phyloP scores from a whole-genome alignment of 805 yeast genomes.

The Lachancea nothofagi region DNA sequence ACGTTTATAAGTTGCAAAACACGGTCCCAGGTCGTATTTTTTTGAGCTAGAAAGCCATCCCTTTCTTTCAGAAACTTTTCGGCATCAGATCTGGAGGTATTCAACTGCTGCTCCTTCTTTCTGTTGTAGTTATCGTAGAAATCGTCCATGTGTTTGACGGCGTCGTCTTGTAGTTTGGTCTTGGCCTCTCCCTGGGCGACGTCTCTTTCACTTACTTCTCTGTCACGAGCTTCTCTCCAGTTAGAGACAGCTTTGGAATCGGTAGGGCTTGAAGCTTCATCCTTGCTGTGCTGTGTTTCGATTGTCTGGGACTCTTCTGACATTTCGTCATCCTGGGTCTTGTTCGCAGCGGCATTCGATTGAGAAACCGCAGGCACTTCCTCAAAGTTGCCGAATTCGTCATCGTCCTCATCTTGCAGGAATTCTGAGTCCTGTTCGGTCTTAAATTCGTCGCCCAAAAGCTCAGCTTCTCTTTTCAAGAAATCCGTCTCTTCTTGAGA shows the following conservation, averaged over 20 bases:
- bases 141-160: slow-evolving; percentile 79
- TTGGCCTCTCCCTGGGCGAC: slow-evolving; percentile 59
- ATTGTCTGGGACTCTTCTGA: slow-evolving; percentile 27
- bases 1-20: slow-evolving; percentile 46
- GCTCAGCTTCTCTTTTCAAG: slow-evolving; percentile 60
- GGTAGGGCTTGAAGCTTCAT: background rate
- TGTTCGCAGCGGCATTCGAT: slow-evolving; percentile 12
- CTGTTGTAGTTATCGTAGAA: slow-evolving; percentile 86
- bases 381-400: slow-evolving; percentile 53
- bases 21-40: slow-evolving; percentile 73
- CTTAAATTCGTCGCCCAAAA: slow-evolving; percentile 65
- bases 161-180: slow-evolving; percentile 63
- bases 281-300: slow-evolving; percentile 6
- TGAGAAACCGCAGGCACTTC: slow-evolving; percentile 24
- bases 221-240: slow-evolving; percentile 78
- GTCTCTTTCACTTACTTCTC: slow-evolving; percentile 78
- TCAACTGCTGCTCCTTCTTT: slow-evolving; percentile 68
- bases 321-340: slow-evolving; percentile 39
- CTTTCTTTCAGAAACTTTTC: slow-evolving; percentile 66
- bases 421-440: slow-evolving; percentile 55
- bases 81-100: slow-evolving; percentile 60
- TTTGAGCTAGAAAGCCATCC: slow-evolving; percentile 72
- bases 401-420: slow-evolving; percentile 36
- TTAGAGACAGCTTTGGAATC: slow-evolving; percentile 52
- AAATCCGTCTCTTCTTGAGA: slow-evolving; percentile 48